phyloP scores from a whole-genome alignment of 1,284 basidiomycete species.

The Porogramme epimiltina region DNA sequence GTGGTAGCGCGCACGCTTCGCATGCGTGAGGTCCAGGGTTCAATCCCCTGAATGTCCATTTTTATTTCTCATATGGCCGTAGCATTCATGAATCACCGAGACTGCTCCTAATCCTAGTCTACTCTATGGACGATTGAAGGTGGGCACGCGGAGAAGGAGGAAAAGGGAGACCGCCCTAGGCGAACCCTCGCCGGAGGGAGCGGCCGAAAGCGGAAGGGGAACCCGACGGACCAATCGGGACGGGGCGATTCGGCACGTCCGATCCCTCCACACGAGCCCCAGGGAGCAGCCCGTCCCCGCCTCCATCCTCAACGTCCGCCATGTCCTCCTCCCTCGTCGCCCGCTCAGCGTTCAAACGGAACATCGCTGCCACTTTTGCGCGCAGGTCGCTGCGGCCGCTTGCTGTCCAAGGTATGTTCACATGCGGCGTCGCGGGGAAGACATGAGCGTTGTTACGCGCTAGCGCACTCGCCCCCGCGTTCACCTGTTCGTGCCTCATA shows the following conservation, averaged over 20 bases:
- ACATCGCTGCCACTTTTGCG: conserved; percentile 41
- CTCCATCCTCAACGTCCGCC: conserved; percentile 28
- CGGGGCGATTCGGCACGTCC: conserved; percentile 12
- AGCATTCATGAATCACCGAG: too few relatives aligned
- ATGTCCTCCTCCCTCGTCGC: conserved; percentile 59
- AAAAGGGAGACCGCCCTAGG: too few relatives aligned
- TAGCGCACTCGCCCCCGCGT: too few relatives aligned
- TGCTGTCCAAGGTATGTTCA: conserved; percentile 28
- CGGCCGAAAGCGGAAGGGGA: conserved; percentile 20
- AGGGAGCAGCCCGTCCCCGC: conserved; percentile 4
- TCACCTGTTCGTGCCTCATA: too few relatives aligned
- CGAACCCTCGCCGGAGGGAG: conserved; percentile 1
- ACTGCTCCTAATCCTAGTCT: too few relatives aligned
- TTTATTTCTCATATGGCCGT: too few relatives aligned
- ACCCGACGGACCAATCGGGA: conserved; percentile 22
- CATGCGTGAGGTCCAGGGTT: conserved; percentile 23
- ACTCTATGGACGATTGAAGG: too few relatives aligned
- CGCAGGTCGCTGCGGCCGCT: conserved; percentile 41
- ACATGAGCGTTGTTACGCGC: too few relatives aligned
- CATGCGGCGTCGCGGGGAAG: conserved; percentile 25
- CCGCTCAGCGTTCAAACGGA: conserved; percentile 49
- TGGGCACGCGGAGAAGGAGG: too few relatives aligned
- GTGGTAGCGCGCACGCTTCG: conserved; percentile 23
- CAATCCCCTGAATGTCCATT: conserved; percentile 20
- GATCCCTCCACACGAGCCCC: conserved; percentile 6